These are phyloP conservation scores for Tolypocladium cylindrosporum DNA, from an alignment of 2,329 filamentous ascomycete species.

Conservation along the genomic window DNA sequence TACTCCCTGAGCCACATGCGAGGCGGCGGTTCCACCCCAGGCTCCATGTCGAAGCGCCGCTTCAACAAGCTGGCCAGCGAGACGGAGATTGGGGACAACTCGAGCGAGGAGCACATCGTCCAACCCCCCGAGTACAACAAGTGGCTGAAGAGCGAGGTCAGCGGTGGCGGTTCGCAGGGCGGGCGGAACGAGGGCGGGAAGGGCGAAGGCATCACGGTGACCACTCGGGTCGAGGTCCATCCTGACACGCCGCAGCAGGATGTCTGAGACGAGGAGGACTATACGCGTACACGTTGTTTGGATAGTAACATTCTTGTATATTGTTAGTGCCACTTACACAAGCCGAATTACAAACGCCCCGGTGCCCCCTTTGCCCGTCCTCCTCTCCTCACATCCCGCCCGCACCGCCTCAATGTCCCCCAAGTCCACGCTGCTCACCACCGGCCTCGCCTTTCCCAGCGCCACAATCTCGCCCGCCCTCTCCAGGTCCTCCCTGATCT, in stretches of 20 bases:
- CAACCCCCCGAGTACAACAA: neutral
- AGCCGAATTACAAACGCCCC: slow-evolving; percentile 18
- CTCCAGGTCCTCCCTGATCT: slow-evolving; percentile 31
- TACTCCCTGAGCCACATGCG: slow-evolving; percentile 16
- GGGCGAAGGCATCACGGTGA: neutral
- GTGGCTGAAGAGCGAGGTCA: slow-evolving; percentile 1
- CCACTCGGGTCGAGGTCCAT: neutral
- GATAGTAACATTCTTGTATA: neutral
- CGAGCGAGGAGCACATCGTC: slow-evolving; percentile 22
- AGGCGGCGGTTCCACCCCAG: neutral
- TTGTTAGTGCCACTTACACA: neutral
- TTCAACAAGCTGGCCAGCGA: slow-evolving; percentile 6
- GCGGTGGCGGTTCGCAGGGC: neutral
- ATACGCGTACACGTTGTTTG: neutral
- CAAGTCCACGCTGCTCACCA: slow-evolving; percentile 30
- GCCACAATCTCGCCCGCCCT: slow-evolving; percentile 28
- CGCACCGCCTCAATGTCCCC: slow-evolving; percentile 32
- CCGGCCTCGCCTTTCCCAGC: slow-evolving; percentile 28
- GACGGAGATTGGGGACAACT: slow-evolving; percentile 16
- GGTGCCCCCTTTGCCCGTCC: slow-evolving; percentile 13
- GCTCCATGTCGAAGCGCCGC: neutral
- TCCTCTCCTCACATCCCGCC: slow-evolving; percentile 27
- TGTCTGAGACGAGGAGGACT: neutral
- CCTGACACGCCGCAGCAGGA: neutral
- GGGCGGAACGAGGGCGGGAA: neutral